Evolutionary conservation across 495 filamentous ascomycete genomes (phyloP).

Genomic region (Chlorociboria aeruginascens): DNA sequence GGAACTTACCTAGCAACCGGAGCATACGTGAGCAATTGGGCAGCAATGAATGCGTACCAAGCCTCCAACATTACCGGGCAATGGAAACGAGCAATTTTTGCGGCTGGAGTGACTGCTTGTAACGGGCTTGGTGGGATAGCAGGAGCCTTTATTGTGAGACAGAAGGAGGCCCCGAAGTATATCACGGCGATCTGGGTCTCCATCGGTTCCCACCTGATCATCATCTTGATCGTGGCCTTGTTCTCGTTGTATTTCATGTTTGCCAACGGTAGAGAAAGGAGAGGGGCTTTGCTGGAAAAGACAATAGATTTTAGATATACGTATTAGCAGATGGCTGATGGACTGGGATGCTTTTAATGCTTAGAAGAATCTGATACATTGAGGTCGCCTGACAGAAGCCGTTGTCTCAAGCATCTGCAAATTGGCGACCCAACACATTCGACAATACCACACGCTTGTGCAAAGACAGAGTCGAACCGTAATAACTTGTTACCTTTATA

Average conservation of each 20-base stretch:
- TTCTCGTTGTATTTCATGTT: slow-evolving; percentile 51
- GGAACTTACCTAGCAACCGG: slow-evolving; percentile 67
- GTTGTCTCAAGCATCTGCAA: no score
- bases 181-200: slow-evolving; percentile 55
- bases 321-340: slow-evolving; percentile 20
- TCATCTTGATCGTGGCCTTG: slow-evolving; percentile 43
- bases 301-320: slow-evolving; percentile 42
- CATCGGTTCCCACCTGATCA: slow-evolving; percentile 56
- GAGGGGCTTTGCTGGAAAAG: slow-evolving; percentile 37
- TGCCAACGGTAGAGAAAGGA: slow-evolving; percentile 38
- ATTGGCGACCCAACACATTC: no score
- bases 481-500: neutral
- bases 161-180: slow-evolving; percentile 56
- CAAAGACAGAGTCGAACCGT: neutral
- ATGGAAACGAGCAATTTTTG: slow-evolving; percentile 66
- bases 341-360: neutral
- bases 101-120: slow-evolving; percentile 54
- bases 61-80: slow-evolving; percentile 61
- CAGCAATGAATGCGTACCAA: slow-evolving; percentile 61
- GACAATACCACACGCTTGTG: neutral
- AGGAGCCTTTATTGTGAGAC: slow-evolving; percentile 61
- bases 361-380: slow-evolving; percentile 5
- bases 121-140: slow-evolving; percentile 70
- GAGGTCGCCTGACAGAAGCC: no score
- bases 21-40: slow-evolving; percentile 72